Evolutionary conservation across 1,284 basidiomycete genomes (phyloP), one percentile per base, ranked within the genome.

Genomic region (Phellopilus nigrolimitatus): DNA sequence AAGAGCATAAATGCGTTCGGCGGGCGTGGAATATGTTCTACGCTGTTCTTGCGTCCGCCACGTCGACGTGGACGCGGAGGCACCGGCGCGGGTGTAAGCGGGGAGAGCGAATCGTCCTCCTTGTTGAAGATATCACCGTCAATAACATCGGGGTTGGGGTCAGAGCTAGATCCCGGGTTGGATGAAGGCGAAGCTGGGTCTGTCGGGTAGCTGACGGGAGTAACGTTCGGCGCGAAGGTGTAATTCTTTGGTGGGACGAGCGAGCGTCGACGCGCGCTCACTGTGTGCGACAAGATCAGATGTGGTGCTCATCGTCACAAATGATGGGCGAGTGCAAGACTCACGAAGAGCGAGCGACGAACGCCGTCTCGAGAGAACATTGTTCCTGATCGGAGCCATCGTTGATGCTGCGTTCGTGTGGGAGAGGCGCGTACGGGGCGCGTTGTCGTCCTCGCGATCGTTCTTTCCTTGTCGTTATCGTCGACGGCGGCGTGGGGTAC

Each of bases 1-100:
- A 93, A 95, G 57, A 95, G 79, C 79, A 95, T 95, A 74, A 95
- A 95, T 0, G 92, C 91, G 62, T 95, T 95, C 1, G 91, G 84
- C 0, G 93, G 92, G 1, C 93, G 79, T 8, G 92, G 91, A 59
- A 95, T 88, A 64, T 95, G 84, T 0, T 79, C 80, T 38, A 80
- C 75, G 49, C 74, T 48, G 37, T 55, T 49, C 27, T 49, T 50
- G 17, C 54, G 49, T 28, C 42, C 38, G 13, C 47, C 48, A 22
- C 49, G 54, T 31, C 52, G 52, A 17, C 41, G 31, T 15, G 47
- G 47, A 6, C 47, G 39, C 31, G 47, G 44, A 8, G 47, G 44
- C 21, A 40, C 40, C 0, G 52, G 31, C 7, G 30, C 34, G 30
- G 37, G 41, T n/a, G 44, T 40, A 8, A 52, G 12, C n/a, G 30